phyloP scores from a whole-genome alignment of 352 stramenopile species.

The Phytophthora foliorum region DNA sequence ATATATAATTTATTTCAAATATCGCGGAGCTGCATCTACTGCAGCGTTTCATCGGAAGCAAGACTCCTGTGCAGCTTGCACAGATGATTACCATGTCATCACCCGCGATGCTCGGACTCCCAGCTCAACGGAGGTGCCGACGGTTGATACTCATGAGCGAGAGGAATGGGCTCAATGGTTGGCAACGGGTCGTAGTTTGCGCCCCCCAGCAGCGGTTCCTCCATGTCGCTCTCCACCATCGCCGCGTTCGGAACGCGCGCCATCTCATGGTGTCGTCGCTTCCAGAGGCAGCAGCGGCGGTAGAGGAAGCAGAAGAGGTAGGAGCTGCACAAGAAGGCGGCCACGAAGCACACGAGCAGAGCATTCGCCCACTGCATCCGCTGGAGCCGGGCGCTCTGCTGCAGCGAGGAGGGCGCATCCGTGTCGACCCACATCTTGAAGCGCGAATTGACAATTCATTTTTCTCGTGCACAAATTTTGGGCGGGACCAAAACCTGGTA shows the following conservation, averaged over 20 bases:
- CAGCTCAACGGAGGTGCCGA: constrained; percentile 69
- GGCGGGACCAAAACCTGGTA: constrained; percentile 1
- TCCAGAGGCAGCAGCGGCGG: constrained; percentile 38
- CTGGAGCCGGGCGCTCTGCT: constrained; percentile 27
- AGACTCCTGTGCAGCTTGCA: constrained; percentile 7
- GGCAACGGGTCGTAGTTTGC: constrained; percentile 51
- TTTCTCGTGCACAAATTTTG: constrained; percentile 14
- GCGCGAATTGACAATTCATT: constrained; percentile 2
- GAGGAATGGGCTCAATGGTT: constrained; percentile 42
- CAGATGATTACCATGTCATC: background rate
- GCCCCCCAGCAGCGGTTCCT: constrained; percentile 66
- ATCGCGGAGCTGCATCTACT: constrained; percentile 1
- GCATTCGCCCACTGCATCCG: constrained; percentile 46
- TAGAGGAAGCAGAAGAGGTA: constrained; percentile 69
- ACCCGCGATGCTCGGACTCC: constrained; percentile 23
- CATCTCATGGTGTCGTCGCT: constrained; percentile 22
- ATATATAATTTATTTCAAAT: constrained; percentile 49
- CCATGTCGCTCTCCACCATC: constrained; percentile 67
- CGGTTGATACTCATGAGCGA: constrained; percentile 69
- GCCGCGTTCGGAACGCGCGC: constrained; percentile 33
- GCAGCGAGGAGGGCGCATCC: constrained; percentile 18
- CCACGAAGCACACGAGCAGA: constrained; percentile 50
- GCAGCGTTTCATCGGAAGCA: too few relatives aligned
- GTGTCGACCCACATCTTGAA: constrained; percentile 36
- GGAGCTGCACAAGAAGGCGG: constrained; percentile 57